Base-by-base conservation (phyloP, 306 rosid genomes). In the Myrica gale region DNA sequence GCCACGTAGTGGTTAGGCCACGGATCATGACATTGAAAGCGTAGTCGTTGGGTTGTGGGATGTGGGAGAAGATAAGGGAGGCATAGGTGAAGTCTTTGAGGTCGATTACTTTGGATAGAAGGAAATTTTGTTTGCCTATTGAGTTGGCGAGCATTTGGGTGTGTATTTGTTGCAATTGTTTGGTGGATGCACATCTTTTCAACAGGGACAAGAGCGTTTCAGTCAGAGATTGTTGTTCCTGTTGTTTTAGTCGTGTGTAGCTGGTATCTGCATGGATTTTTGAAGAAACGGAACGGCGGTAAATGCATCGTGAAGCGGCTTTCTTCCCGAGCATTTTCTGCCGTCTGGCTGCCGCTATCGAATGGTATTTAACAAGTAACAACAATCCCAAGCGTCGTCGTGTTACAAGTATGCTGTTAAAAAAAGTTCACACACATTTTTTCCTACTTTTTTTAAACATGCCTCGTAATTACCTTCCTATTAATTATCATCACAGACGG, bases 1-100 rank as follows among this genome's bases (percentile, higher is more conserved):
- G 86, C 97, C 98, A 94, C 1, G 98, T 85, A 15, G 90, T 89
- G 61, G 98, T 73, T 23, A 90, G 84, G 5, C 95, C 95, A 23
- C 97, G 96, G 70, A 94, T 89, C 95, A 94, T 94, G 79, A 94
- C 80, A 76, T 92, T 94, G 81, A 94, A 94, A 7, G 97, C 82
- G 58, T 85, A 92, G 76, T 83, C 90, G 56, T 89, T 84, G 73
- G 97, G 96, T 47, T 85, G 85, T 32, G 87, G 78, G 46, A 81
- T 81, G 4, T 77, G 82, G 60, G 89, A 78, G 83, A 94, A 92
- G 46, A 92, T 17, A 39, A 53, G 55, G 43, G 85, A 83, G 20
- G 98, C 79, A 60, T 88, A 94, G 10, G 85, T 7, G 84, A 86
- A 82, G 78, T 90, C 78, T 54, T 81, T 84, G 85, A 88, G 85